Evolutionary conservation across 257 asterid species (phyloP).

Genomic region (Plantago major): DNA sequence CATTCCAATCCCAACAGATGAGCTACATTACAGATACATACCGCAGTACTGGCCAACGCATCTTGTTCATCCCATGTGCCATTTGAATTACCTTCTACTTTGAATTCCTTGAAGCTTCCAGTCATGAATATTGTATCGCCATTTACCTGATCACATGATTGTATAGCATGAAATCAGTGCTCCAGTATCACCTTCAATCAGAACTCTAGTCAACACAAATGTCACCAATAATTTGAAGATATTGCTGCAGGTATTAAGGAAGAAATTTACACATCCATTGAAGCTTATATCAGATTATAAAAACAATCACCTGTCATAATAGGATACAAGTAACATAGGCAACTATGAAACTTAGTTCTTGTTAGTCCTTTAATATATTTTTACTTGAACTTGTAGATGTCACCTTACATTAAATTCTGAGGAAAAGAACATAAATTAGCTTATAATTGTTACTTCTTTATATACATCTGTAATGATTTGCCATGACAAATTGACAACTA

Average conservation of each 20-base stretch:
- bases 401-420: no score
- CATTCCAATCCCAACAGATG: constrained; percentile 15
- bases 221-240: background rate
- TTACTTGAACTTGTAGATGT: no score
- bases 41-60: constrained; percentile 75
- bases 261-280: no score
- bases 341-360: no score
- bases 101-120: constrained; percentile 79
- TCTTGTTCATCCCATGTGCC: constrained; percentile 78
- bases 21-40: constrained; percentile 34
- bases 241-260: background rate
- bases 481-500: no score
- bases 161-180: constrained; percentile 12
- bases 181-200: constrained; percentile 3
- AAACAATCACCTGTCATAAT: no score
- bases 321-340: no score
- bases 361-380: no score
- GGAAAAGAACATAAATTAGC: no score
- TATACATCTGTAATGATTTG: no score
- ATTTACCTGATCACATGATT: constrained; percentile 57
- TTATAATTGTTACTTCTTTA: no score
- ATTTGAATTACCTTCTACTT: constrained; percentile 55
- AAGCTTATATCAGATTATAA: no score
- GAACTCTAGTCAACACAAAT: background rate
- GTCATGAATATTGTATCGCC: constrained; percentile 86